phyloP scores from a whole-genome alignment of 345 rosid species.

The Ceriops zippeliana region DNA sequence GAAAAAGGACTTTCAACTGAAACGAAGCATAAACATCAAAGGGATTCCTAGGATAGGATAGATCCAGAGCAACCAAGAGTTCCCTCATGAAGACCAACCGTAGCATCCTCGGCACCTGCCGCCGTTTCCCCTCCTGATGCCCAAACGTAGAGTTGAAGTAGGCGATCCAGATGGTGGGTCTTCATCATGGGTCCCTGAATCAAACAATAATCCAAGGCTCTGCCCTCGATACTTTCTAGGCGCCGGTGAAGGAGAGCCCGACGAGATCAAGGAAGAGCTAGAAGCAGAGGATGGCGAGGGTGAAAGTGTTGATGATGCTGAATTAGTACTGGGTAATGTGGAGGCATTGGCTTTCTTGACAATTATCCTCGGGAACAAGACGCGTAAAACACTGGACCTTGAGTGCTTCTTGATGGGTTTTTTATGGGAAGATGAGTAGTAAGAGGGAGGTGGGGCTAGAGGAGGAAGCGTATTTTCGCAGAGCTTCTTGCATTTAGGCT shows the following conservation, averaged over 20 bases:
- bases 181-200: constrained; percentile 29
- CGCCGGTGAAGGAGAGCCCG: neutral
- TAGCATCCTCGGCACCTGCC: constrained; percentile 6
- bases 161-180: constrained; percentile 23
- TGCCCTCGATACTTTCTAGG: neutral
- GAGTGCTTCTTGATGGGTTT: constrained; percentile 28
- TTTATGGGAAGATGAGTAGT: constrained; percentile 4
- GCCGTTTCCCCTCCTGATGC: constrained; percentile 11
- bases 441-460: constrained; percentile 77
- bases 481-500: constrained; percentile 38
- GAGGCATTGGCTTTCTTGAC: constrained; percentile 16
- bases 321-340: neutral
- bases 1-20: neutral
- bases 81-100: constrained; percentile 12
- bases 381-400: constrained; percentile 36
- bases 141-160: constrained; percentile 33
- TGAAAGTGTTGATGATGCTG: neutral
- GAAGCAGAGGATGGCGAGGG: constrained; percentile 7
- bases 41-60: neutral
- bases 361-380: constrained; percentile 33
- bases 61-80: constrained; percentile 10
- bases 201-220: constrained; percentile 33
- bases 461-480: constrained; percentile 37
- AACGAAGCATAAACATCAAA: neutral
- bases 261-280: constrained; percentile 8